Percentiles rank a stretch among this genome's conserved stretches.
These are phyloP conservation scores for Circinella umbellata DNA, from an alignment of 371 early-diverging fungal species.

Conservation along the genomic window DNA sequence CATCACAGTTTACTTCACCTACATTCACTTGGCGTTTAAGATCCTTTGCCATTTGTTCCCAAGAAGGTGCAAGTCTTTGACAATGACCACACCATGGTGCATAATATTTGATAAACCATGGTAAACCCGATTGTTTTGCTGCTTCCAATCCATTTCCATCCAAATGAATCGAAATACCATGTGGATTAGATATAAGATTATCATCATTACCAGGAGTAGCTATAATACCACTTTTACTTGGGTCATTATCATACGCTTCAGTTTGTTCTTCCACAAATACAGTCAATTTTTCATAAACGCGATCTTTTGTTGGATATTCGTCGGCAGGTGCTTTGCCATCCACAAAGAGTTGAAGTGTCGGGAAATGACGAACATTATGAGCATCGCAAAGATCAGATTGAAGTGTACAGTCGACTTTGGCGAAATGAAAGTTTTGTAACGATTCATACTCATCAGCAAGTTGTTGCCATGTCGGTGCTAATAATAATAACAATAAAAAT, in stretches of 20 bases:
- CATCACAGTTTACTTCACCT: slow-evolving; percentile 84
- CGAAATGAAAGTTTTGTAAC: slow-evolving; percentile 65
- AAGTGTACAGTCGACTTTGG: slow-evolving; percentile 78
- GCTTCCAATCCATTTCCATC: slow-evolving; percentile 25
- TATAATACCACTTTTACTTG: not conserved
- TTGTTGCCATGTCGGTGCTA: slow-evolving; percentile 60
- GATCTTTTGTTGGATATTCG: slow-evolving; percentile 24
- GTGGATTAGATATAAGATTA: slow-evolving; percentile 27
- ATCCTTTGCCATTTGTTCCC: slow-evolving; percentile 69
- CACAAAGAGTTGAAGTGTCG: slow-evolving; percentile 69
- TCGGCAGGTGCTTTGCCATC: slow-evolving; percentile 61
- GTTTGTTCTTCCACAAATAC: slow-evolving; percentile 33
- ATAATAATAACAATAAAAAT: slow-evolving; percentile 28
- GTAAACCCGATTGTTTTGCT: slow-evolving; percentile 21
- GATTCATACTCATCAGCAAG: slow-evolving; percentile 40
- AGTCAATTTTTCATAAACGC: slow-evolving; percentile 26
- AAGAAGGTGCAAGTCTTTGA: slow-evolving; percentile 79
- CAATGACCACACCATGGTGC: slow-evolving; percentile 93
- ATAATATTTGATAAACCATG: slow-evolving; percentile 82
- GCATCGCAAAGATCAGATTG: slow-evolving; percentile 71
- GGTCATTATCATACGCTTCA: not conserved
- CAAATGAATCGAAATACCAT: slow-evolving; percentile 37
- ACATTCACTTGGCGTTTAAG: slow-evolving; percentile 77
- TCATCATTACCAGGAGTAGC: not conserved
- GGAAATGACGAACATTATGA: slow-evolving; percentile 60